Percentiles rank a stretch among this genome's conserved stretches.
phyloP scores from a whole-genome alignment of 345 rosid genomes.

The Geranium rotundifolium region DNA sequence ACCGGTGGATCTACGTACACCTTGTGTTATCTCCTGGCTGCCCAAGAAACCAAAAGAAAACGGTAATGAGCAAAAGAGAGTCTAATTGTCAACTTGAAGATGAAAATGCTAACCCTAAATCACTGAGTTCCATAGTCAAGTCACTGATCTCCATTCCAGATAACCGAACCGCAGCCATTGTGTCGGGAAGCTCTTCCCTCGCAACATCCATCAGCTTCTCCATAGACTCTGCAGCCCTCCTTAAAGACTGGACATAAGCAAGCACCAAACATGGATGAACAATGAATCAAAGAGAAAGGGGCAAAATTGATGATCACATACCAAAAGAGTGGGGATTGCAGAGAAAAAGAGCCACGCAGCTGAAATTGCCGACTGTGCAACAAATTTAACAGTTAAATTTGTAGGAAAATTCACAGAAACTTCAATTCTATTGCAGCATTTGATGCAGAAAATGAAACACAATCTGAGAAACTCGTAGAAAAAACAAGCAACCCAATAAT shows the following conservation, averaged over 20 bases:
- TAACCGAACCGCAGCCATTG: slow-evolving; percentile 84
- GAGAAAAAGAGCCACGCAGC: slow-evolving; percentile 77
- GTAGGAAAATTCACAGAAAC: not conserved
- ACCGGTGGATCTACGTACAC: slow-evolving; percentile 65
- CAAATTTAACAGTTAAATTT: not conserved
- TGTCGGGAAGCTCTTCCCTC: slow-evolving; percentile 84
- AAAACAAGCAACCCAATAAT: not conserved
- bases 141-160: slow-evolving; percentile 96
- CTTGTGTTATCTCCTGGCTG: slow-evolving; percentile 79
- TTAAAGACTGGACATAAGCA: slow-evolving; percentile 41
- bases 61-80: not conserved
- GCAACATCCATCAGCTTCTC: slow-evolving; percentile 78
- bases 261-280: not conserved
- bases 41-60: slow-evolving; percentile 2
- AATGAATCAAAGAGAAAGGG: not conserved
- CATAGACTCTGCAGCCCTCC: slow-evolving; percentile 76
- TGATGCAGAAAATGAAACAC: not conserved
- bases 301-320: slow-evolving; percentile 11
- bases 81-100: not conserved
- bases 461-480: not conserved
- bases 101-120: slow-evolving; percentile 50
- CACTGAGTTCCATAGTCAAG: slow-evolving; percentile 83
- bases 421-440: not conserved
- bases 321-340: slow-evolving; percentile 84
- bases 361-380: slow-evolving; percentile 59